Conservation (phyloP, 805 yeast genomes). For the Scheffersomyces spartinae region DNA sequence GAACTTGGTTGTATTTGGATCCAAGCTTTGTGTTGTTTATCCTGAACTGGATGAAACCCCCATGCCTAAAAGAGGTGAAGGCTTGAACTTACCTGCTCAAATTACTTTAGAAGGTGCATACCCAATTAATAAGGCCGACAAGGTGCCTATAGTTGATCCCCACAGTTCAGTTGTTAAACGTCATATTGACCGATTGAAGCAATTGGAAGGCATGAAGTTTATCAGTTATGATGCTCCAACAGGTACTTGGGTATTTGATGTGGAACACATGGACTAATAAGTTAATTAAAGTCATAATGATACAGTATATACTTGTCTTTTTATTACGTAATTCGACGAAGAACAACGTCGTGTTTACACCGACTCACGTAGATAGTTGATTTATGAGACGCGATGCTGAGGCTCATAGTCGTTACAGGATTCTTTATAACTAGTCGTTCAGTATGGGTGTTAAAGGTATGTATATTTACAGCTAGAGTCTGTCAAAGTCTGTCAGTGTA, state of each 20-base stretch:
- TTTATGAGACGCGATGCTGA: too few species aligned
- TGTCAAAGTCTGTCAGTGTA: conserved; percentile 10
- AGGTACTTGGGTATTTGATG: conserved; percentile 60
- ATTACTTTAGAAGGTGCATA: conserved; percentile 71
- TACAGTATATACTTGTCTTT: too few species aligned
- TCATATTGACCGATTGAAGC: conserved; percentile 59
- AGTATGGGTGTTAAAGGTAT: conserved; percentile 42
- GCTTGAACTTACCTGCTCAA: conserved; percentile 66
- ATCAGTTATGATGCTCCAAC: conserved; percentile 65
- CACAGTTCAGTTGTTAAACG: conserved; percentile 57
- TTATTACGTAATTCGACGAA: too few species aligned
- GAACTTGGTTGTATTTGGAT: conserved; percentile 47
- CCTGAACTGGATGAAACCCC: conserved; percentile 59
- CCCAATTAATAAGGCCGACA: conserved; percentile 65
- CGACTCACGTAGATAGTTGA: too few species aligned
- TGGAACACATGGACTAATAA: conserved; percentile 25
- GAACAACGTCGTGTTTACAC: too few species aligned
- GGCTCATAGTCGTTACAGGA: too few species aligned
- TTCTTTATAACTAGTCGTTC: too few species aligned
- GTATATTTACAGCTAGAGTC: conserved; percentile 6
- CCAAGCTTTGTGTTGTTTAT: conserved; percentile 55
- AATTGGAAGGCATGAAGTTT: conserved; percentile 49
- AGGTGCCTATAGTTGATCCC: conserved; percentile 66
- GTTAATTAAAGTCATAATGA: too few species aligned
- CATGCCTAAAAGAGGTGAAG: conserved; percentile 57